Percentiles rank a stretch among this genome's conserved stretches.
Conservation (phyloP, 2,329 filamentous ascomycete species). For the Didymella exigua region DNA sequence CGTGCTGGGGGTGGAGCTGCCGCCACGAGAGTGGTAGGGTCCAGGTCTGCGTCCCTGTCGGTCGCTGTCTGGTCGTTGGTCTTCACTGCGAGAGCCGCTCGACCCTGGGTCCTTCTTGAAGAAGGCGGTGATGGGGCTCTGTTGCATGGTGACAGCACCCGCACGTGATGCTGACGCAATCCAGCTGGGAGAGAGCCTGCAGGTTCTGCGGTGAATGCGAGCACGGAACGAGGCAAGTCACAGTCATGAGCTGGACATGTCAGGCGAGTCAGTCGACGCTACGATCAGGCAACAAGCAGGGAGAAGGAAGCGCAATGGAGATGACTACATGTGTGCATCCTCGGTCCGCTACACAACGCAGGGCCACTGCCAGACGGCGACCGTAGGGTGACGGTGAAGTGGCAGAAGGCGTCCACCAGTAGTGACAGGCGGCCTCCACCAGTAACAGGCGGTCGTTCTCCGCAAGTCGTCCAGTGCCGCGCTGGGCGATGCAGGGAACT, state of each 20-base stretch:
- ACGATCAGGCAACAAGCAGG: constrained; percentile 15
- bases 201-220: no score
- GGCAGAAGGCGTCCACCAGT: constrained; percentile 6
- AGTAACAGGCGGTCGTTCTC: constrained; percentile 11
- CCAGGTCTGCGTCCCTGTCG: constrained; percentile 17
- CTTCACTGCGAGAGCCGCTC: constrained; percentile 3
- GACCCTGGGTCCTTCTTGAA: constrained; percentile 17
- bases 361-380: not conserved
- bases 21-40: constrained; percentile 21
- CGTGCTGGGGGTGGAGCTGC: constrained; percentile 2
- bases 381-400: not conserved
- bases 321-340: not conserved
- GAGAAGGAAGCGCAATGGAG: not conserved
- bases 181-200: no score
- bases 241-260: not conserved
- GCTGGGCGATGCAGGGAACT: constrained; percentile 4
- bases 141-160: constrained; percentile 23
- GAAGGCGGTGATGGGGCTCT: constrained; percentile 32
- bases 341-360: not conserved
- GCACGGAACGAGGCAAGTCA: not conserved
- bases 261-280: constrained; percentile 3
- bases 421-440: constrained; percentile 1
- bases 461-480: constrained; percentile 8
- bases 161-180: not conserved
- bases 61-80: not conserved